Base-by-base conservation (phyloP, 1,284 basidiomycete species). In the Marasmius sp. region DNA sequence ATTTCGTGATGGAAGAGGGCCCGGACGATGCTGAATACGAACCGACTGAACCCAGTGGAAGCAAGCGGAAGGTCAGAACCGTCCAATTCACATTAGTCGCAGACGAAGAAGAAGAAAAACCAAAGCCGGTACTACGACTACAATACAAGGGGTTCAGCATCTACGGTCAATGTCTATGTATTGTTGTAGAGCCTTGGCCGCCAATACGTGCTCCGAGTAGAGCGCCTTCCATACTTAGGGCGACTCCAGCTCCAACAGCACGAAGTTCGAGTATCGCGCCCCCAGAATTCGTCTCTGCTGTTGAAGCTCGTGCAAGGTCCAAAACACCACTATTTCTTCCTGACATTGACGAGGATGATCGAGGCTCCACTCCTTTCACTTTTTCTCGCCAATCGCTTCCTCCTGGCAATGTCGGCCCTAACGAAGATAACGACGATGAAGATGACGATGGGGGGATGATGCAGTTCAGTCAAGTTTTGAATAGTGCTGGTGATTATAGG, bases 141-240 rank as follows among this genome's bases (percentile, higher is more conserved):
- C 80, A 74, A 60, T 92, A 89, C 65, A 81, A 84, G 66, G 86
- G 87, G 12, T 91, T 91, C 71, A 79, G 74, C 57, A 86, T 91
- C 60, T 82, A 82, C 60, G 87, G 85, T 0, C 83, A 84, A 57
- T 92, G 88, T 70, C 79, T 93, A 22, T 92, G 89, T 68, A 81
- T 93, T 33, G 87, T 93, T 33, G 85, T 92, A 18, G 91, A 93
- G 70, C 91, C 91, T 16, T 91, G 87, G 80, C 88, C 89, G 5
- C 75, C 82, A 16, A 70, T 86, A 51, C 80, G 78, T 36, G 59
- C 52, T 36, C 56, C 52, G 5, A 54, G 57, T 9, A 43, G 60
- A 22, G 60, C 57, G 10, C 73, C 75, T 34, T 77, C 80, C 7
- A 69, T 77, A 6, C 69, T 70, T 22, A 71, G 73, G 5, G 64